These are phyloP conservation scores for Metschnikowia shivogae DNA, from an alignment of 805 yeast species.

Conservation along the genomic window DNA sequence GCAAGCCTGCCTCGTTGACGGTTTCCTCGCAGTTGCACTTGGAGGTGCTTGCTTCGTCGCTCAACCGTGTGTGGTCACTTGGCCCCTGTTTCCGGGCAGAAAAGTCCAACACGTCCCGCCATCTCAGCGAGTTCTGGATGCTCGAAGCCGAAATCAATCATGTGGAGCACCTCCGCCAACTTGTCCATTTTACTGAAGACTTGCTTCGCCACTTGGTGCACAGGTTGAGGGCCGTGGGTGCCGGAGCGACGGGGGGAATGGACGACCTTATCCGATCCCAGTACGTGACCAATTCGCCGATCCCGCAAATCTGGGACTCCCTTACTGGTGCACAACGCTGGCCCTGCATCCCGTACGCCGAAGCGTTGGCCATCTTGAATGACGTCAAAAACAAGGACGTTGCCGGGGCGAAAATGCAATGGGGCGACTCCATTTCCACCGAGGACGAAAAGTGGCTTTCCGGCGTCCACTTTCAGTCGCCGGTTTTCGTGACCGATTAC, in stretches of 20 bases:
- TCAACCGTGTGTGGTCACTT: conserved; percentile 80
- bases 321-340: conserved; percentile 47
- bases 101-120: conserved; percentile 80
- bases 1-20: conserved; percentile 65
- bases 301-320: conserved; percentile 55
- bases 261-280: conserved; percentile 35
- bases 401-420: conserved; percentile 28
- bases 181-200: conserved; percentile 62
- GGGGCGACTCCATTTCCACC: conserved; percentile 74
- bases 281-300: conserved; percentile 35
- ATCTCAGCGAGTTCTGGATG: conserved; percentile 96
- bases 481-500: conserved; percentile 87
- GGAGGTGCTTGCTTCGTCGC: conserved; percentile 71
- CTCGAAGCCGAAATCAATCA: conserved; percentile 86
- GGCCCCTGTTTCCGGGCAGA: conserved; percentile 96
- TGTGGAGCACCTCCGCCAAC: conserved; percentile 49
- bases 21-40: conserved; percentile 92
- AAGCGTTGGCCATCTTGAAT: conserved; percentile 58
- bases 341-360: conserved; percentile 68
- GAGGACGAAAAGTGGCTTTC: conserved; percentile 94
- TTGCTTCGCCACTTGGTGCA: conserved; percentile 49
- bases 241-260: conserved; percentile 4
- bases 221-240: conserved; percentile 8
- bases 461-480: conserved; percentile 58
- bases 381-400: conserved; percentile 41